These are phyloP conservation scores for Spongispora temasekensis DNA, from an alignment of 1,284 basidiomycete genomes.

Conservation along the genomic window DNA sequence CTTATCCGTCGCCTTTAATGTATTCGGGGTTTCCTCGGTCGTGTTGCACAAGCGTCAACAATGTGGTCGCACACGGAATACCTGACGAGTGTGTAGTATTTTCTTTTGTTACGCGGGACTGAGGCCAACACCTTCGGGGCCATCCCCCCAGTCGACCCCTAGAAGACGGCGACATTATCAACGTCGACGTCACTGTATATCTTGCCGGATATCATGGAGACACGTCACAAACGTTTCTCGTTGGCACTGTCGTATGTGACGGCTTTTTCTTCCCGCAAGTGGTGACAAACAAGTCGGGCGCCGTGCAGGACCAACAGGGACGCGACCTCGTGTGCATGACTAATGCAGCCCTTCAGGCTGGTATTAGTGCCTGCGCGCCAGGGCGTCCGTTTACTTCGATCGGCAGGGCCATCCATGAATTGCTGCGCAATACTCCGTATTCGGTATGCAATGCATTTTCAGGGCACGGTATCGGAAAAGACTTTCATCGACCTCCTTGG, in stretches of 20 bases:
- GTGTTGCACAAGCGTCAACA: conserved; percentile 89
- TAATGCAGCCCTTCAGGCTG: conserved; percentile 67
- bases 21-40: conserved; percentile 83
- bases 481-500: conserved; percentile 86
- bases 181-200: conserved; percentile 83
- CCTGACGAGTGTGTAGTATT: conserved; percentile 78
- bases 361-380: conserved; percentile 77
- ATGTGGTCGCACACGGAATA: conserved; percentile 83
- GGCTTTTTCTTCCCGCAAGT: background rate
- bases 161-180: conserved; percentile 80
- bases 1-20: conserved; percentile 86
- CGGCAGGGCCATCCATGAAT: conserved; percentile 71
- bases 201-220: conserved; percentile 84
- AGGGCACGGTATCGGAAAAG: conserved; percentile 86
- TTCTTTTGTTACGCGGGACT: too few relatives aligned
- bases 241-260: conserved; percentile 68
- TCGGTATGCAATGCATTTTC: conserved; percentile 76
- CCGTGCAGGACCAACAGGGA: conserved; percentile 63
- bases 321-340: conserved; percentile 63
- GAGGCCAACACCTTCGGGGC: too few relatives aligned
- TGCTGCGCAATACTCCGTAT: conserved; percentile 46
- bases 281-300: background rate
- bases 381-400: conserved; percentile 74
- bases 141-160: conserved; percentile 76
- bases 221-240: conserved; percentile 78